phyloP scores from a whole-genome alignment of 106 monocot species.

The Dendrobium huoshanense region DNA sequence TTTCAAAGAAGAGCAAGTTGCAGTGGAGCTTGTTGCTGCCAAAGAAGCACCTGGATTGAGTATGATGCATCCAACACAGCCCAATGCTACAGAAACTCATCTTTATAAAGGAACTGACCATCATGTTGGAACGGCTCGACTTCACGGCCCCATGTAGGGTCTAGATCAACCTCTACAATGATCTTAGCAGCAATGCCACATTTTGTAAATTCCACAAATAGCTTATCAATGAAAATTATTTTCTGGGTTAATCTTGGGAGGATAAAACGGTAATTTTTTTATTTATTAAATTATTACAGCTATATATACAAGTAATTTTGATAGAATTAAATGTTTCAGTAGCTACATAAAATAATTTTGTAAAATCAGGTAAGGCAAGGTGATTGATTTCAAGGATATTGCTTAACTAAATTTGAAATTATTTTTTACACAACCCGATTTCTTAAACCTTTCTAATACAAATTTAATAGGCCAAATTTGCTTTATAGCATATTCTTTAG shows the following conservation, averaged over 20 bases:
- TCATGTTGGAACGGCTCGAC: background rate
- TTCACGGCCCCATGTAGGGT: background rate
- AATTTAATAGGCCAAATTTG: conserved; percentile 5
- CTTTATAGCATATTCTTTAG: background rate
- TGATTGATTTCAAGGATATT: background rate
- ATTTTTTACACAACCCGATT: background rate
- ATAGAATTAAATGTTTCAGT: background rate
- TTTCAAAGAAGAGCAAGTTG: too few species aligned
- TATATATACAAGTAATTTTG: background rate
- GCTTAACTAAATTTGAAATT: background rate
- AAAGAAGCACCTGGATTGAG: too few species aligned
- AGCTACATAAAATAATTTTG: background rate
- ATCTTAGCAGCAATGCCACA: background rate
- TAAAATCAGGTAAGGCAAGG: background rate
- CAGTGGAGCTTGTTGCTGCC: too few species aligned
- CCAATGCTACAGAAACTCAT: background rate
- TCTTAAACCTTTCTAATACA: background rate
- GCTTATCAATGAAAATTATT: too few species aligned
- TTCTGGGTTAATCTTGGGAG: too few species aligned
- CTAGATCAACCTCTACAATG: background rate
- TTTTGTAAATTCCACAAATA: background rate
- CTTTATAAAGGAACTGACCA: background rate
- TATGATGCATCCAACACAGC: background rate
- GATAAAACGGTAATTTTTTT: background rate
- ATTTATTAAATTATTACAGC: background rate